phyloP scores from a whole-genome alignment of 352 stramenopile genomes.

The Pythium pyrilobum region DNA sequence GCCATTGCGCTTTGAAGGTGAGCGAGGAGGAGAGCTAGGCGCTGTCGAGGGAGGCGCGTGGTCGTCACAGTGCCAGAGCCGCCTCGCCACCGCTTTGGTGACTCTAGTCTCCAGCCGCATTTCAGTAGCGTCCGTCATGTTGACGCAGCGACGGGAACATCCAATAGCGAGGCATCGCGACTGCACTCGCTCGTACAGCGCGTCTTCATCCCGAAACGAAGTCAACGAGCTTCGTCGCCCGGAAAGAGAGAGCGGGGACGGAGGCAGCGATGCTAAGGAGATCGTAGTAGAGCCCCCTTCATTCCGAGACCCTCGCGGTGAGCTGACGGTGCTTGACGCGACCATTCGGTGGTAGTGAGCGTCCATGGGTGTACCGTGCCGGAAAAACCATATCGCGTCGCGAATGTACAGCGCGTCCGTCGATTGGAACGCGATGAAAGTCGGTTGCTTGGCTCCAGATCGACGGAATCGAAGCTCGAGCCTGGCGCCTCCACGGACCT shows the following conservation, averaged over 20 bases:
- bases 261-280: too few relatives aligned
- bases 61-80: slow-evolving; percentile 19
- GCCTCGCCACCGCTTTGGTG: background rate
- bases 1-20: slow-evolving; percentile 28
- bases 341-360: slow-evolving; percentile 15
- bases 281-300: too few relatives aligned
- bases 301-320: background rate
- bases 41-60: slow-evolving; percentile 6
- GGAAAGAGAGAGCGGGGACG: background rate
- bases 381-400: slow-evolving; percentile 62
- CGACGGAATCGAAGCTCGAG: slow-evolving; percentile 52
- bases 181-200: slow-evolving; percentile 35
- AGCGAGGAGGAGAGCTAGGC: slow-evolving; percentile 20
- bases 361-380: slow-evolving; percentile 40
- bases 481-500: slow-evolving; percentile 26
- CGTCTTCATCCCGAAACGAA: slow-evolving; percentile 34
- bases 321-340: slow-evolving; percentile 6
- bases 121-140: background rate
- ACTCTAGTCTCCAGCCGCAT: background rate
- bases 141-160: slow-evolving; percentile 21
- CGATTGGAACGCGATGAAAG: slow-evolving; percentile 50
- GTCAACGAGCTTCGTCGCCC: slow-evolving; percentile 23
- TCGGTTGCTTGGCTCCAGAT: slow-evolving; percentile 50
- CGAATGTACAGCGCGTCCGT: slow-evolving; percentile 53
- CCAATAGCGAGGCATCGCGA: slow-evolving; percentile 49